These are phyloP conservation scores for Melocanna baccifera DNA, from an alignment of 176 grass and related monocot genomes.

Conservation along the genomic window DNA sequence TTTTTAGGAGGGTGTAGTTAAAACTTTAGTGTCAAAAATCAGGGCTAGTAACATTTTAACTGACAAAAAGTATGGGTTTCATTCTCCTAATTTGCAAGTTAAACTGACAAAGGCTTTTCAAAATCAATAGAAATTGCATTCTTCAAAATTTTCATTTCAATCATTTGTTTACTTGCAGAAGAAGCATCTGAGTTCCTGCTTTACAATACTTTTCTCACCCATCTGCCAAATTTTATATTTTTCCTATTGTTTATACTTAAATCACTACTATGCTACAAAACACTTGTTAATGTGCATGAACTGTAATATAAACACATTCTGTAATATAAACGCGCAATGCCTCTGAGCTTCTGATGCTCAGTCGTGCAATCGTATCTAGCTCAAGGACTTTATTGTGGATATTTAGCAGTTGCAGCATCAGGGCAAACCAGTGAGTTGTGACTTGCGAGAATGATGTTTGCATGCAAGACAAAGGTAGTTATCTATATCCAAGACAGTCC, in stretches of 20 bases:
- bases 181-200: background rate
- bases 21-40: background rate
- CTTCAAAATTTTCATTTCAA: conserved; percentile 9
- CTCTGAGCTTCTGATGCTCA: background rate
- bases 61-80: background rate
- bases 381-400: background rate
- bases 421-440: background rate
- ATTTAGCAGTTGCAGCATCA: conserved; percentile 8
- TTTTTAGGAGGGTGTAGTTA: background rate
- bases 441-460: background rate
- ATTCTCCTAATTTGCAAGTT: background rate
- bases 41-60: background rate
- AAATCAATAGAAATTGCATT: background rate
- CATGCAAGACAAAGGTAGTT: background rate
- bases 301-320: background rate
- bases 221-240: background rate
- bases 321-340: background rate
- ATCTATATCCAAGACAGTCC: conserved; percentile 6
- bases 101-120: background rate
- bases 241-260: background rate
- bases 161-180: background rate
- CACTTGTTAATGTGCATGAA: background rate
- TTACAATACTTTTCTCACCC: background rate
- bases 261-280: background rate
- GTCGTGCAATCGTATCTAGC: background rate